Conservation (phyloP, 352 stramenopile species). For the Phytopythium vexans region DNA sequence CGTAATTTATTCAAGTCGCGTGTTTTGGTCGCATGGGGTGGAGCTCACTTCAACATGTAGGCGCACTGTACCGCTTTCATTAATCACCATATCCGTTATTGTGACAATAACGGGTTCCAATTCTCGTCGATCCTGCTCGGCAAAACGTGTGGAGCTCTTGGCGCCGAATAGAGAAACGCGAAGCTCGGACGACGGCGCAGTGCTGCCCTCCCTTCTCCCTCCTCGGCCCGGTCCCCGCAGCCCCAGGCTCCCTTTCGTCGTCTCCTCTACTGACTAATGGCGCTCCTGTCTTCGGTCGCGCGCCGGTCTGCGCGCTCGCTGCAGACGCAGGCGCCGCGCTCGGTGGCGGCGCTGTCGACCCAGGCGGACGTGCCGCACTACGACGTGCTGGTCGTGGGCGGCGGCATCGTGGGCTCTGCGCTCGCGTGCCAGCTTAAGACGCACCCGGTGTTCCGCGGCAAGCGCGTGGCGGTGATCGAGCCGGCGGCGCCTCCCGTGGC, state of each 20-base stretch:
- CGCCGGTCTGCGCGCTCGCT: conserved; percentile 15
- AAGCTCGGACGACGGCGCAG: neutral
- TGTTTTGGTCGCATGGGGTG: too few species aligned
- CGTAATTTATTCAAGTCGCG: neutral
- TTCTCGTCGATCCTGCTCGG: too few species aligned
- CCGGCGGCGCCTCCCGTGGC: conserved; percentile 31
- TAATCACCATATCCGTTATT: too few species aligned
- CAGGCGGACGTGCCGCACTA: conserved; percentile 47
- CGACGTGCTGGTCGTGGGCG: conserved; percentile 82
- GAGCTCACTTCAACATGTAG: too few species aligned
- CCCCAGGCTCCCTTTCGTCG: too few species aligned
- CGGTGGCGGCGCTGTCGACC: conserved; percentile 13
- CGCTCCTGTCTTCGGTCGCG: conserved; percentile 7
- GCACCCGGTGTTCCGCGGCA: conserved; percentile 72
- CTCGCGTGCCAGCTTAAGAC: conserved; percentile 81
- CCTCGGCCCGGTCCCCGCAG: neutral
- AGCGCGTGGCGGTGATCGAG: conserved; percentile 79
- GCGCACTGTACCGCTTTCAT: too few species aligned
- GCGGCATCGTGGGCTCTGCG: conserved; percentile 78
- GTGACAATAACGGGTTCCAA: too few species aligned
- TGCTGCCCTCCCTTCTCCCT: neutral
- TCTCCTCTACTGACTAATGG: neutral
- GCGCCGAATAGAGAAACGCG: too few species aligned
- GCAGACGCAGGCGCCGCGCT: conserved; percentile 17
- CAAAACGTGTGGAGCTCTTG: too few species aligned